These are phyloP conservation scores for Leptomonas pyrrhocoris DNA, from an alignment of 208 protist genomes.

Conservation along the genomic window DNA sequence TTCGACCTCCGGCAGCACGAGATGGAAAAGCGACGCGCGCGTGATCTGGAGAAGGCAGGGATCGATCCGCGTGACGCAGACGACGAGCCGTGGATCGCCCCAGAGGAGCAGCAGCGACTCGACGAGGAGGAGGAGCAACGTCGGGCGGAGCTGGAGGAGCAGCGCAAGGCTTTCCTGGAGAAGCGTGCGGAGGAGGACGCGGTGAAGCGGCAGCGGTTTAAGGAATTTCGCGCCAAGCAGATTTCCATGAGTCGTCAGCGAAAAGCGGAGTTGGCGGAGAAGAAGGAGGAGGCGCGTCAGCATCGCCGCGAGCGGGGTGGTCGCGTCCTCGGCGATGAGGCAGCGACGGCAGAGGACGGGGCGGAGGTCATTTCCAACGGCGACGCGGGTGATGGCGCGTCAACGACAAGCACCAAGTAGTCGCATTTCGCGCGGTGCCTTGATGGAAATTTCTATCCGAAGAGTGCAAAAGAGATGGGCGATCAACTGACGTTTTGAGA, in stretches of 20 bases:
- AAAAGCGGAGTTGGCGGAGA: slow-evolving; percentile 56
- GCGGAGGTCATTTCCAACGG: background rate
- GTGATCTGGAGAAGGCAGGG: slow-evolving; percentile 75
- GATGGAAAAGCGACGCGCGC: slow-evolving; percentile 72
- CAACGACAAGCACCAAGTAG: slow-evolving; percentile 1
- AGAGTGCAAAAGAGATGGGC: no score
- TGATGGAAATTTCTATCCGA: no score
- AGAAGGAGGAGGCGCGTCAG: slow-evolving; percentile 45
- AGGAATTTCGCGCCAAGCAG: slow-evolving; percentile 74
- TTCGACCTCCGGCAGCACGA: slow-evolving; percentile 82
- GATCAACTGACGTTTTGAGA: no score
- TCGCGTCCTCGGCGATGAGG: slow-evolving; percentile 21
- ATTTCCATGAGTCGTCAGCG: slow-evolving; percentile 73
- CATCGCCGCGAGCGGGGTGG: slow-evolving; percentile 34
- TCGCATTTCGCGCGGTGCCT: background rate
- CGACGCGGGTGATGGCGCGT: background rate
- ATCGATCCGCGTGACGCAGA: slow-evolving; percentile 62
- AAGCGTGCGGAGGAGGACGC: slow-evolving; percentile 70
- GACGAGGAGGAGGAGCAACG: slow-evolving; percentile 64
- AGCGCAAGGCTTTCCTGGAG: slow-evolving; percentile 52
- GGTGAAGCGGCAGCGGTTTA: slow-evolving; percentile 72
- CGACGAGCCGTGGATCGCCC: slow-evolving; percentile 68
- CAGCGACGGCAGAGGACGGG: no score
- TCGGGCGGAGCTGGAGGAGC: slow-evolving; percentile 56
- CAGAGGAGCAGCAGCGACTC: slow-evolving; percentile 75